Percentiles rank a stretch among this genome's conserved stretches.
Evolutionary conservation across 352 stramenopile species (phyloP).

Genomic region (Phytophthora fragariaefolia): DNA sequence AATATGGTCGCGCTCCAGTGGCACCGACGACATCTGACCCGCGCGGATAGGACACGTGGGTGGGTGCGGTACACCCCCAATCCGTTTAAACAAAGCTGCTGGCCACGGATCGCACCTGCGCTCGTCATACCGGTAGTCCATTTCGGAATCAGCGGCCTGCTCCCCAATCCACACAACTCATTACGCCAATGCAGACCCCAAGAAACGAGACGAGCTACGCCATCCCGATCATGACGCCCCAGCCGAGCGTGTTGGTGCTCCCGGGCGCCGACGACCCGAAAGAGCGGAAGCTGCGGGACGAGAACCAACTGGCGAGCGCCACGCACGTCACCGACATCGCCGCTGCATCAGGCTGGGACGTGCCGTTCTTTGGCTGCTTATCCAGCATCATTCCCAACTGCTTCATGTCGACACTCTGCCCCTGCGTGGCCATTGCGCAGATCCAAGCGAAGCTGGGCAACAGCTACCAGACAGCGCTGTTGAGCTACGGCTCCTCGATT

Average conservation of each 20-base stretch:
- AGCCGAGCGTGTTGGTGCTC: slow-evolving; percentile 21
- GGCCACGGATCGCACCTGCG: slow-evolving; percentile 6
- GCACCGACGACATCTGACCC: neutral
- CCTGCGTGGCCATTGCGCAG: slow-evolving; percentile 49
- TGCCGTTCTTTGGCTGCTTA: slow-evolving; percentile 49
- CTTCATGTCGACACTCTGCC: slow-evolving; percentile 47
- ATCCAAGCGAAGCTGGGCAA: slow-evolving; percentile 40
- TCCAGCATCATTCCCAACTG: slow-evolving; percentile 46
- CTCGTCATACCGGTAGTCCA: slow-evolving; percentile 7
- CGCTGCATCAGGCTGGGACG: slow-evolving; percentile 32
- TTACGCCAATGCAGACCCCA: slow-evolving; percentile 23
- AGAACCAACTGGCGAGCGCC: slow-evolving; percentile 13
- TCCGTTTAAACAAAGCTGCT: slow-evolving; percentile 12
- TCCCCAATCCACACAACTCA: neutral
- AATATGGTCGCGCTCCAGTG: slow-evolving; percentile 1
- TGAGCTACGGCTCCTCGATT: slow-evolving; percentile 35
- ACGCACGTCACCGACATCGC: slow-evolving; percentile 33
- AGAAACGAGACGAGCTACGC: slow-evolving; percentile 28
- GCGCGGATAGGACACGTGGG: slow-evolving; percentile 7
- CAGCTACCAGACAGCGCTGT: slow-evolving; percentile 33
- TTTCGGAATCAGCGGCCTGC: slow-evolving; percentile 22
- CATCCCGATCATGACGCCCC: slow-evolving; percentile 27
- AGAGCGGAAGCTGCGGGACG: slow-evolving; percentile 23
- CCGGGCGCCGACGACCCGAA: slow-evolving; percentile 10
- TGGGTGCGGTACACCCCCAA: slow-evolving; percentile 1